Evolutionary conservation across 148 eudicot species (phyloP).

Genomic region (Tetragonia tetragonoides): DNA sequence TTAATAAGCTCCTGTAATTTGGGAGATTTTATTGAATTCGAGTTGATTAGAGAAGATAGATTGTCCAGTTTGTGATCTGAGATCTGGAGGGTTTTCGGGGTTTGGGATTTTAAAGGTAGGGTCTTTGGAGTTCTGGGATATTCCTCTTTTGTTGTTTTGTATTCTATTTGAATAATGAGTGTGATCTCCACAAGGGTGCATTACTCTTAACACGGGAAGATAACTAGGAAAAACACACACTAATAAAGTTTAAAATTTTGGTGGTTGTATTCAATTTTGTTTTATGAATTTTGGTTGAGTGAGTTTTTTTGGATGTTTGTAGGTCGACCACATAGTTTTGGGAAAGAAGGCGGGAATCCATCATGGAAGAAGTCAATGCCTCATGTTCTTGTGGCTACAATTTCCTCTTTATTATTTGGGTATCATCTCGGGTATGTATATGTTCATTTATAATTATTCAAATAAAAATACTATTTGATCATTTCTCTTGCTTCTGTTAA

Average conservation of each 20-base stretch:
- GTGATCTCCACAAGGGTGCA: no score
- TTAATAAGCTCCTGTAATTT: no score
- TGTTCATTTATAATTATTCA: neutral
- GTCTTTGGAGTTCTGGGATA: neutral
- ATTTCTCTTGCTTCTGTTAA: neutral
- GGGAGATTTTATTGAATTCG: no score
- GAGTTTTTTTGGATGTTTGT: slow-evolving; percentile 9
- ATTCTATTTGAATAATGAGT: no score
- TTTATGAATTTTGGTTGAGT: neutral
- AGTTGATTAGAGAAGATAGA: no score
- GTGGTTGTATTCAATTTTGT: neutral
- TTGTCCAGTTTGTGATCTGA: neutral
- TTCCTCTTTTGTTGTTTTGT: slow-evolving; percentile 1
- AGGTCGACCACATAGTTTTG: slow-evolving; percentile 46
- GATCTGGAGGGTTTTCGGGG: neutral
- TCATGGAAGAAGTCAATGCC: slow-evolving; percentile 75
- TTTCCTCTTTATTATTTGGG: slow-evolving; percentile 78
- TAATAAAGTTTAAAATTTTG: no score
- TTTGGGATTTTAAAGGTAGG: neutral
- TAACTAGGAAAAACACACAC: no score
- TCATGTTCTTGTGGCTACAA: slow-evolving; percentile 69
- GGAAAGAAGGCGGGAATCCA: slow-evolving; percentile 57
- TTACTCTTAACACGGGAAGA: no score
- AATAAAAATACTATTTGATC: neutral
- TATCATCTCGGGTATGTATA: slow-evolving; percentile 84